These are phyloP conservation scores for Pisolithus thermaeus DNA, from an alignment of 1,284 basidiomycete species.

Conservation along the genomic window DNA sequence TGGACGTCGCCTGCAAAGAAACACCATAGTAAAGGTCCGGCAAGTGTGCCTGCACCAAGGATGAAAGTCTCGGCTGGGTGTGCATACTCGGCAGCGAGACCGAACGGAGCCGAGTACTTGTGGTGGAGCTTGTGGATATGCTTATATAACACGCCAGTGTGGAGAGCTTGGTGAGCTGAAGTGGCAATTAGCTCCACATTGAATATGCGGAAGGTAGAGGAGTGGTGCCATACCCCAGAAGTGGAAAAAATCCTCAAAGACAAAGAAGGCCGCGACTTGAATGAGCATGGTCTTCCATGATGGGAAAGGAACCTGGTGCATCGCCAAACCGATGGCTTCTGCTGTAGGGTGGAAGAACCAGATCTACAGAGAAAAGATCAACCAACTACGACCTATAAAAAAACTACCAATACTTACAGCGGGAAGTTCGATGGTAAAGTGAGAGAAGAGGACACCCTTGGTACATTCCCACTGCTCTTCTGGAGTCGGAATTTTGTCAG, in stretches of 20 bases:
- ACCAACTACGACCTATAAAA: neutral
- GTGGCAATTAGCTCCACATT: constrained; percentile 12
- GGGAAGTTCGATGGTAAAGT: constrained; percentile 95
- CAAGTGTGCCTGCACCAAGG: constrained; percentile 81
- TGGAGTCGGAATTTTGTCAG: constrained; percentile 74
- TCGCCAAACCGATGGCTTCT: constrained; percentile 85
- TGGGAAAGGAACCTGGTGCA: constrained; percentile 92
- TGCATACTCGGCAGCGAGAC: constrained; percentile 96
- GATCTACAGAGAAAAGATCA: constrained; percentile 51
- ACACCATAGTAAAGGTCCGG: constrained; percentile 84
- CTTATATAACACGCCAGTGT: constrained; percentile 91
- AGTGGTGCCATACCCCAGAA: constrained; percentile 50
- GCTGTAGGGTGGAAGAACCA: constrained; percentile 97
- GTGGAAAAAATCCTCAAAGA: constrained; percentile 96
- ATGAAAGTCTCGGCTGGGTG: constrained; percentile 94
- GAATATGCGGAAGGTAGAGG: neutral
- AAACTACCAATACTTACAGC: constrained; percentile 45
- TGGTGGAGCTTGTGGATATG: constrained; percentile 98
- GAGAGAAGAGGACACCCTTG: constrained; percentile 90
- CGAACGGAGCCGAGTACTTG: constrained; percentile 96
- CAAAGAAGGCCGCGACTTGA: constrained; percentile 89
- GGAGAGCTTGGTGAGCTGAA: constrained; percentile 83
- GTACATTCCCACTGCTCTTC: constrained; percentile 95
- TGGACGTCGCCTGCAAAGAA: constrained; percentile 71
- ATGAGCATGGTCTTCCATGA: constrained; percentile 61